Conservation (phyloP, 208 protist genomes). For the Leishmania martiniquensis region DNA sequence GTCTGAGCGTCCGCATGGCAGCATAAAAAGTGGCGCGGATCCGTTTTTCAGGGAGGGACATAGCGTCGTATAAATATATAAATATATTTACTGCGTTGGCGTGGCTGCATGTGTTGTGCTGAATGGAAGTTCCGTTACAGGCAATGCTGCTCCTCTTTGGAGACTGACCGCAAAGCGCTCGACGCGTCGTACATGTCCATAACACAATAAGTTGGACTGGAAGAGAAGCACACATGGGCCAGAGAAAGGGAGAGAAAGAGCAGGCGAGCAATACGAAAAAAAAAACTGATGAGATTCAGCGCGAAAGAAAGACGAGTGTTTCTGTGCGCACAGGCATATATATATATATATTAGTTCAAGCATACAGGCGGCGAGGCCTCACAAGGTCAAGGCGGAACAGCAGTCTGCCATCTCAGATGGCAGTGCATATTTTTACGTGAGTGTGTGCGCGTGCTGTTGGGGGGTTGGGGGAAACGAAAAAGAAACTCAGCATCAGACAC, state of each 20-base stretch:
- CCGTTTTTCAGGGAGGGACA: neutral
- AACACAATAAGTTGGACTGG: neutral
- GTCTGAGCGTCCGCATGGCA: neutral
- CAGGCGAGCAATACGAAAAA: neutral
- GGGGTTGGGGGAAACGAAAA: neutral
- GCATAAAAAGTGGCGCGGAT: neutral
- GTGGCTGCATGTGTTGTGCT: constrained; percentile 17
- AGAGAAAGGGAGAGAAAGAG: neutral
- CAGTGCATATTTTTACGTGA: neutral
- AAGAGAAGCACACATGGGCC: neutral
- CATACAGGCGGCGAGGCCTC: neutral
- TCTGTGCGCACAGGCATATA: neutral
- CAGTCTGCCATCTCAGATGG: neutral
- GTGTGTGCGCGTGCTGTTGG: neutral
- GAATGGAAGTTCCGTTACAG: neutral
- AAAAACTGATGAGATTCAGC: neutral
- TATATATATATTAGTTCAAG: neutral
- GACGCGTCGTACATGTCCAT: neutral
- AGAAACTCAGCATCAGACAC: neutral
- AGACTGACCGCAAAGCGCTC: neutral
- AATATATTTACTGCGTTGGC: too few species aligned
- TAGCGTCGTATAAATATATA: neutral
- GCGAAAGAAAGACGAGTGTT: neutral
- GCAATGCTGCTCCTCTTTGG: neutral
- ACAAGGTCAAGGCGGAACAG: neutral